Evolutionary conservation across 2,329 filamentous ascomycete species (phyloP).

Genomic region (Colletotrichum simmondsii): DNA sequence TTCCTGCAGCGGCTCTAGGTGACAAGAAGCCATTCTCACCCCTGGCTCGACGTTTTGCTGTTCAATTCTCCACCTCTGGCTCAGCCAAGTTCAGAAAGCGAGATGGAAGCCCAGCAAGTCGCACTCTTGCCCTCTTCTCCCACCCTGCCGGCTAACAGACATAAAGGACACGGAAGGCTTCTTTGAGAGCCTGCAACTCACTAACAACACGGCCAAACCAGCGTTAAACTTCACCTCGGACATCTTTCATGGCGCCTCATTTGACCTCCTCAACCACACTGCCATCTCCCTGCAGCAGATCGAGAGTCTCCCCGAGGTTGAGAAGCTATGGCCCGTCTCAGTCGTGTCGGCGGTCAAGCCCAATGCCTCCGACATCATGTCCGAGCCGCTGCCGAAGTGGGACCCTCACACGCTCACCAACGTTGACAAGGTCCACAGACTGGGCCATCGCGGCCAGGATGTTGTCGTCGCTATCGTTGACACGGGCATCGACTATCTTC

Average conservation of each 20-base stretch:
- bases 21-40: too few species aligned
- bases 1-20: too few species aligned
- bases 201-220: slow-evolving; percentile 12
- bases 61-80: too few species aligned
- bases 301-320: slow-evolving; percentile 11
- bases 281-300: slow-evolving; percentile 2
- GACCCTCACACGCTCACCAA: slow-evolving; percentile 21
- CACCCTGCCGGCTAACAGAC: background rate
- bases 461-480: slow-evolving; percentile 40
- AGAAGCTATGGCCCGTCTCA: too few species aligned
- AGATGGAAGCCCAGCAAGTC: background rate
- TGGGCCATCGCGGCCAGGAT: slow-evolving; percentile 3
- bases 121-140: background rate
- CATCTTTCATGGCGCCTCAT: slow-evolving; percentile 27
- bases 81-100: too few species aligned
- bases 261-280: slow-evolving; percentile 21
- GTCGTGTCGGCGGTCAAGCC: background rate
- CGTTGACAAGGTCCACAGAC: slow-evolving; percentile 5
- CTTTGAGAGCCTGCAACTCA: slow-evolving; percentile 8
- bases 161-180: slow-evolving; percentile 17
- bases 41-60: too few species aligned
- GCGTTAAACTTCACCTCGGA: slow-evolving; percentile 28
- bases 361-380: background rate
- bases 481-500: slow-evolving; percentile 59
- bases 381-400: background rate